Base-by-base conservation (phyloP, 2,329 filamentous ascomycete genomes). In the Diaporthe velutina region DNA sequence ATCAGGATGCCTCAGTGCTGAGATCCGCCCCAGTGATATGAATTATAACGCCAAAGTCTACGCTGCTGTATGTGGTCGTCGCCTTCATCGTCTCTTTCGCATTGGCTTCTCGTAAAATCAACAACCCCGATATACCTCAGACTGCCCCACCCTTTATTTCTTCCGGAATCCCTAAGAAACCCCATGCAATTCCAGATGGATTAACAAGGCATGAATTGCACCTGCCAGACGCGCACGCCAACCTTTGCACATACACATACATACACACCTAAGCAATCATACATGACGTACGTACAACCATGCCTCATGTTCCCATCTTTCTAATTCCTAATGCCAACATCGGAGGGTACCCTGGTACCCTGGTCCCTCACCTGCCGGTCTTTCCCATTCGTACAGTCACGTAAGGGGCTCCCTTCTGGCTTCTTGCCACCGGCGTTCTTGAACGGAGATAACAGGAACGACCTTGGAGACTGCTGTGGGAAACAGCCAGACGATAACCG, bases 391-490 rank as follows among this genome's bases (percentile, higher is more conserved):
- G 79, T 74, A 40, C 67, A 35, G 64, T 74, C 57, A 28, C 73
- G 73, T 61, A 76, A n/a, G 42, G 70, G 73, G 42, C 70, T 75
- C 54, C 54, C 73, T 40, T 60, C 73, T n/a, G 70, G 60, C 66
- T 40, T 66, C 52, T 45, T 40, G 66, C 55, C 40, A 40, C 35
- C 64, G 35, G 50, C 67, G 52, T 73, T 77, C 58, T 76, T 76
- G 74, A 78, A 79, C 28, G 78, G 71, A n/a, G 75, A 77, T 19
- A 81, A 77, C 73, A 82, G 73, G 22, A 80, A 77, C 50, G 79
- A 81, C 48, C 77, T 78, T 9, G 81, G 81, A 12, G 78, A 76
- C 48, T 79, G 78, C 42, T 73, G 73, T 8, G 76, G 76, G 50
- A 78, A 74, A n/a, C 73, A 57, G 17, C 45, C 55, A 28, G 73